phyloP scores from a whole-genome alignment of 2,329 filamentous ascomycete species.

The Sporothrix luriei region DNA sequence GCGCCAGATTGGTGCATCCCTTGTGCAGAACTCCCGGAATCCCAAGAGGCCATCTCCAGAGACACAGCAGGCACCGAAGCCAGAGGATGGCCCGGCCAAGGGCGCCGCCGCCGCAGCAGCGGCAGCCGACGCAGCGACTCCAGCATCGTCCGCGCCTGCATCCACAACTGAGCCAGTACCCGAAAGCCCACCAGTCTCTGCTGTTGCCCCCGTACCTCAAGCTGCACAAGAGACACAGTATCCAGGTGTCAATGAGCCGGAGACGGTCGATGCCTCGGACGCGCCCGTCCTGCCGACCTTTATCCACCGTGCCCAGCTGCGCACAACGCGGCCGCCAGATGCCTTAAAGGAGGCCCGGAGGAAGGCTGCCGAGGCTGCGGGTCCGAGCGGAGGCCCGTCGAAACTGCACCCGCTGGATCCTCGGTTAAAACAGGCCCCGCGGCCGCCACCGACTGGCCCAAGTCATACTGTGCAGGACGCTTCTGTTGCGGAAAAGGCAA shows the following conservation, averaged over 20 bases:
- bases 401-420: constrained; percentile 37
- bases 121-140: not conserved
- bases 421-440: constrained; percentile 22
- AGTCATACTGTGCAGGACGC: not conserved
- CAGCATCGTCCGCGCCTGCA: not conserved
- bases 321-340: constrained; percentile 13
- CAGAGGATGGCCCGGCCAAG: not conserved
- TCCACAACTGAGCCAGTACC: not conserved
- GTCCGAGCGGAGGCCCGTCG: not conserved
- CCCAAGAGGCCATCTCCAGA: not conserved
- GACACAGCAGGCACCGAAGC: not conserved
- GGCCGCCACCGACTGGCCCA: not conserved
- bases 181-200: not conserved
- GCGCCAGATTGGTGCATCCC: constrained; percentile 49
- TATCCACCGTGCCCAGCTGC: constrained; percentile 28
- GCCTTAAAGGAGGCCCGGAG: constrained; percentile 26
- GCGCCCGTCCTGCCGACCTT: constrained; percentile 34
- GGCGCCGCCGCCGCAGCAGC: not conserved
- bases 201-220: not conserved
- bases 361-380: constrained; percentile 4
- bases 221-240: not conserved
- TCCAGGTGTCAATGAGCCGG: not conserved
- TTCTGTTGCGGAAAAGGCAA: not conserved
- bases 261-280: not conserved
- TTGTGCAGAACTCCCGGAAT: constrained; percentile 1